Evolutionary conservation across 23 red algal species (phyloP).

Genomic region (Gracilariopsis chorda): DNA sequence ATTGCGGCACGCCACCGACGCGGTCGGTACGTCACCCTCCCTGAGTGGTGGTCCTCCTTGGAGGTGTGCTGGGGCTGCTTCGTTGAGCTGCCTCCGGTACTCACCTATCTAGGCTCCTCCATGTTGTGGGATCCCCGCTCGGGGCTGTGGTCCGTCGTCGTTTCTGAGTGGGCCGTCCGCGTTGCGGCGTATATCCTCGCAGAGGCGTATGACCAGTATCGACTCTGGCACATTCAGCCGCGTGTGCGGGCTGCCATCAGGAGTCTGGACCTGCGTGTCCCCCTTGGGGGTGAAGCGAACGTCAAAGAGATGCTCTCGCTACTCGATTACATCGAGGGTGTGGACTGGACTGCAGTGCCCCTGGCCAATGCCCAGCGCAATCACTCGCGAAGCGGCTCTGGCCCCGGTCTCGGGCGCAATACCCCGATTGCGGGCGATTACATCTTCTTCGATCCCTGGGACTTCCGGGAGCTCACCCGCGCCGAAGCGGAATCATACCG

Average conservation of each 20-base stretch:
- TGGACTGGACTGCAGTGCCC: not conserved
- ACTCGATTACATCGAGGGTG: not conserved
- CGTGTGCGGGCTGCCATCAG: not conserved
- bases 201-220: slow-evolving; percentile 9
- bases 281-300: not conserved
- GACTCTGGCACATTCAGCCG: not conserved
- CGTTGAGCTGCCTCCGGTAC: not conserved
- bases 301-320: not conserved
- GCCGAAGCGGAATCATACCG: too few relatives aligned
- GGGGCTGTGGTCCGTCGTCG: not conserved
- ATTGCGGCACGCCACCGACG: too few relatives aligned
- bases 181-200: not conserved
- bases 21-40: too few relatives aligned
- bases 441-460: not conserved
- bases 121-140: not conserved
- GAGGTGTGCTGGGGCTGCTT: not conserved
- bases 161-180: not conserved
- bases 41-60: too few relatives aligned
- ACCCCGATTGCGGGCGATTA: not conserved
- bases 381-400: not conserved
- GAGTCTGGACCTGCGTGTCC: not conserved
- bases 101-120: not conserved
- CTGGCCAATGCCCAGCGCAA: too few relatives aligned
- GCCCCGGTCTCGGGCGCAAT: not conserved
- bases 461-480: too few relatives aligned